Base-by-base conservation (phyloP, 441 rosid genomes). In the Viola pubescens region DNA sequence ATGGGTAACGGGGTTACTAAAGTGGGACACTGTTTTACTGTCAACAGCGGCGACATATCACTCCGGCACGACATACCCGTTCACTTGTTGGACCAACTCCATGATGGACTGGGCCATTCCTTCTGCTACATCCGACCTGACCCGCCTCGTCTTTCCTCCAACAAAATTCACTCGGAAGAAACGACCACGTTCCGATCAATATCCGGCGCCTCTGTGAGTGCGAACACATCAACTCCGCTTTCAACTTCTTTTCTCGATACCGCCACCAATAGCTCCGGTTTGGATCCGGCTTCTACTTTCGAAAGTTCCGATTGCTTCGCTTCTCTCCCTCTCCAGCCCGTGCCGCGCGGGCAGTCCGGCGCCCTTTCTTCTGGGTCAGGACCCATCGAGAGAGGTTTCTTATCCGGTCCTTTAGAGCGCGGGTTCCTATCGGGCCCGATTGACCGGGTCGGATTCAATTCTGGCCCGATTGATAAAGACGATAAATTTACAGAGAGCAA, bases 371-470 rank as follows among this genome's bases (percentile, higher is more conserved):
- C 61, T 75, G 82, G 48, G 68, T 84, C 95, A 4, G 85, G 96
- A 66, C 91, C 95, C n/a, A 77, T 87, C 5, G 97, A 85, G 47
- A 70, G 85, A 41, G 82, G 88, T 8, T 78, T 86, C 71, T 60
- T 84, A 65, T 81, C 95, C 4, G 85, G 96, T 66, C 91, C 95
- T 13, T 76, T 87, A 5, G 97, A 85, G 47, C 72, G 85, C 41
- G 82, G 88, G 9, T 78, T 86, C 71, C 59, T 84, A 65, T 81
- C 86, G 62, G 89, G 86, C 69, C 92, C 95, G 34, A 83, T 82
- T 14, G 97, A 89, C 75, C 82, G 83, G 19, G 87, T 80, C 5
- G 87, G 82, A 46, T 60, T 82, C 39, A 79, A 67, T 73, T 85
- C 92, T 16, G 88, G 88, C 57, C 69, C 79, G 14, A 59, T 79